Evolutionary conservation across 2,329 filamentous ascomycete genomes (phyloP).

Genomic region (Xylariaceae sp.): DNA sequence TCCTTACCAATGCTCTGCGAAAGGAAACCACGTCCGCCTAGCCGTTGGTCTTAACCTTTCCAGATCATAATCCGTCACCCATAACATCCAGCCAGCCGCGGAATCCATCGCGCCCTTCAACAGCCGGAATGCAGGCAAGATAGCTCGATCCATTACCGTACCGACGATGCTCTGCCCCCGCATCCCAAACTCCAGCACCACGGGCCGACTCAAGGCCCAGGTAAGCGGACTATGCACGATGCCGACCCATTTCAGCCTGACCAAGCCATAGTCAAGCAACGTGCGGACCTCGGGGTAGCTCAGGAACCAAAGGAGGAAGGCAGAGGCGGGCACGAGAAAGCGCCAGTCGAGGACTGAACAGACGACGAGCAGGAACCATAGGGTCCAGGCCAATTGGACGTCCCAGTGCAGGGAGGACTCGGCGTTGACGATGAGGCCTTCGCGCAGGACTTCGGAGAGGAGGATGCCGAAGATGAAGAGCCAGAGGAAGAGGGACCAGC

Average conservation of each 20-base stretch:
- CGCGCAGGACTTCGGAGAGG: slow-evolving; percentile 18
- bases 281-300: not conserved
- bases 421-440: slow-evolving; percentile 22
- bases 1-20: slow-evolving; percentile 2
- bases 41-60: slow-evolving; percentile 13
- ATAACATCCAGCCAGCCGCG: slow-evolving; percentile 2
- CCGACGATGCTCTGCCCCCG: not conserved
- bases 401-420: slow-evolving; percentile 17
- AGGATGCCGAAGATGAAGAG: slow-evolving; percentile 24
- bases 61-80: slow-evolving; percentile 6
- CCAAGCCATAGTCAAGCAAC: slow-evolving; percentile 22
- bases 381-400: slow-evolving; percentile 19
- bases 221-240: slow-evolving; percentile 10
- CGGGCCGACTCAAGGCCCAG: slow-evolving; percentile 3
- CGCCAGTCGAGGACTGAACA: slow-evolving; percentile 16
- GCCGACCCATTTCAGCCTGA: slow-evolving; percentile 19
- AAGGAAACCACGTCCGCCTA: slow-evolving; percentile 7
- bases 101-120: slow-evolving; percentile 5
- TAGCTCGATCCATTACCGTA: not conserved
- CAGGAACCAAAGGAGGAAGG: slow-evolving; percentile 6
- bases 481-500: slow-evolving; percentile 23
- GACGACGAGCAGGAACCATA: slow-evolving; percentile 22
- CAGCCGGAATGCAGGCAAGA: slow-evolving; percentile 8
- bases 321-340: slow-evolving; percentile 16
- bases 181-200: not conserved